Evolutionary conservation across 2,329 filamentous ascomycete species (phyloP), one percentile per base, ranked within the genome.

Genomic region (Aureobasidium namibiae): DNA sequence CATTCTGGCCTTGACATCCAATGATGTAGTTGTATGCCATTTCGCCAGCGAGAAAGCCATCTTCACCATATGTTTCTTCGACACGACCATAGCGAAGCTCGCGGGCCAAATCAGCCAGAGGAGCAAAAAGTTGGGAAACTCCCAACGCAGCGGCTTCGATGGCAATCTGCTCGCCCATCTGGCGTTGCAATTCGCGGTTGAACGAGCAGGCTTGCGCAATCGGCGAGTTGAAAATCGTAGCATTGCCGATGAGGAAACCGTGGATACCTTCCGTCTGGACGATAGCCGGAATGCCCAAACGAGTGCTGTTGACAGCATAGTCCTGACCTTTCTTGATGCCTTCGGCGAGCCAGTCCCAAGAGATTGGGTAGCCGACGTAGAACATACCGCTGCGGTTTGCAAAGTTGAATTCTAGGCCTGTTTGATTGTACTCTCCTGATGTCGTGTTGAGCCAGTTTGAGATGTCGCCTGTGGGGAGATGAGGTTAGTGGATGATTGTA

Each of bases 221-320:
- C 0, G 88, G 87, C 1, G 85, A 88, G 72, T 90, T 90, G 76
- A 90, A 91, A 61, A 90, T 88, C 1, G 88, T 90, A 2, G 86
- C 87, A 68, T 90, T 90, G 10, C 81, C 80, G 44, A 86, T 80
- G 33, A 89, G 75, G 64, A 90, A 84, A 1, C 87, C 88, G 66
- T 90, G 87, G 45, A 90, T 86, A 38, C 83, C 86, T 72, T 91
- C 88, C 3, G 82, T 87, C 70, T 90, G 88, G 14, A 88, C 83
- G 64, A 89, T 79, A 1, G 87, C 83, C 7, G 88, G 88, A 56
- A 90, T 90, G 0, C 86, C 87, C 9, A 86, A 73, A 1, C 81
- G 83, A 1, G 85, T 88, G 63, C 86, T 83, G 18, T 88, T 75
- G 49, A 84, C 65, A 2, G 89, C 74, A 63, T 90, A 90, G 56